These are phyloP conservation scores for Stagonosporopsis chrysanthemi DNA, from an alignment of 2,329 filamentous ascomycete species.

Conservation along the genomic window DNA sequence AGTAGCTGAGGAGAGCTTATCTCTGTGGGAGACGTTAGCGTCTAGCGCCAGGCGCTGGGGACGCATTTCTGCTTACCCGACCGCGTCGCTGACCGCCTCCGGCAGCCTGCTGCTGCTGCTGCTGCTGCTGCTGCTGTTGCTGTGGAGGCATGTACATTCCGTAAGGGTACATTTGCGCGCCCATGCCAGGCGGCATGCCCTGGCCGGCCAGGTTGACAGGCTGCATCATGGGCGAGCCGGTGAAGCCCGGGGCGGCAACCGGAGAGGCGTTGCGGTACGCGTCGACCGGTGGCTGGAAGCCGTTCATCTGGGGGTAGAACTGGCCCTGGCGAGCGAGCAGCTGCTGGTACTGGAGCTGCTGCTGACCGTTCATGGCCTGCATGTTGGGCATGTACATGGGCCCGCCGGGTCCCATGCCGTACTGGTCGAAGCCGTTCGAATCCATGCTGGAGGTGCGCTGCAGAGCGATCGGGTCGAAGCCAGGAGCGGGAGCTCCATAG, in stretches of 20 bases:
- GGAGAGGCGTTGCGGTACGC: slow-evolving; percentile 53
- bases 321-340: slow-evolving; percentile 59
- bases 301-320: slow-evolving; percentile 57
- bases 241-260: slow-evolving; percentile 51
- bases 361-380: slow-evolving; percentile 53
- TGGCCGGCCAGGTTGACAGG: slow-evolving; percentile 55
- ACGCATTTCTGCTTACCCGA: slow-evolving; percentile 56
- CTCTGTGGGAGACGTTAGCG: slow-evolving; percentile 39
- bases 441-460: slow-evolving; percentile 60
- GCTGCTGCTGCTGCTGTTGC: slow-evolving; percentile 46
- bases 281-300: slow-evolving; percentile 53
- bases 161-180: slow-evolving; percentile 57
- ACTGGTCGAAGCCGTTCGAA: slow-evolving; percentile 58
- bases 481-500: slow-evolving; percentile 46
- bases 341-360: slow-evolving; percentile 66
- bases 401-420: slow-evolving; percentile 45
- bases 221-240: slow-evolving; percentile 56
- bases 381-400: slow-evolving; percentile 49
- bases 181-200: slow-evolving; percentile 44
- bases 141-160: slow-evolving; percentile 59
- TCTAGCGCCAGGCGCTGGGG: slow-evolving; percentile 26
- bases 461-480: slow-evolving; percentile 53
- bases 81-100: slow-evolving; percentile 62
- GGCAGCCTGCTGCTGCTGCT: slow-evolving; percentile 47
- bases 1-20: slow-evolving; percentile 25